Evolutionary conservation across 306 rosid species (phyloP), one percentile per base, ranked within the genome.

Genomic region (Dalbergia cultrata): DNA sequence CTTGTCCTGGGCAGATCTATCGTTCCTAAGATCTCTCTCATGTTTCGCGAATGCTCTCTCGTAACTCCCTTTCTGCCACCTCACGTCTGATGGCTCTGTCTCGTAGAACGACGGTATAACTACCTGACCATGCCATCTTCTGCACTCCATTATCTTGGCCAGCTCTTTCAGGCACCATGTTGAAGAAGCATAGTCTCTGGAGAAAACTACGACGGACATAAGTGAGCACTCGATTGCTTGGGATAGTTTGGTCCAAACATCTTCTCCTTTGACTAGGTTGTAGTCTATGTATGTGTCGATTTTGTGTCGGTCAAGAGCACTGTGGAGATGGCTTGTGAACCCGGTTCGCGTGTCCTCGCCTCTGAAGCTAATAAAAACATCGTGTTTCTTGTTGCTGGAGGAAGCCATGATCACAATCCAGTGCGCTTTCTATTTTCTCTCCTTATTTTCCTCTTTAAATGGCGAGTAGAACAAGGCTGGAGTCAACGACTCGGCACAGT

Each of bases 41-140:
- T 75, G 54, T 43, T 22, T 52, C 0, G 52, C 61, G 0, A 82
- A 75, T n/a, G 85, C 68, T 22, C n/a, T 44, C 60, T 22, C 6
- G 44, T 37, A 75, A 50, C 52, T 52, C 12, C 31, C 73, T 1
- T 4, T 43, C 10, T 59, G 78, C 6, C 59, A 0, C 1, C 81
- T 2, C 14, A 82, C 39, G 14, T 61, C 2, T 3, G 53, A 75
- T 17, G 81, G 81, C 45, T 69, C 73, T 6, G 41, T 59, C 10
- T 52, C 12, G 13, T 76, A 82, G 72, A 76, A 82, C 8, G 61
- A 68, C 0, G 85, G 76, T 5, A 84, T 76, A 56, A 72, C 79
- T 0, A 56, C 41, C 16, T 53, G 75, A 0, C 71, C 71, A 0
- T 47, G 17, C 1, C 8, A 2, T 13, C 19, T 45, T 70, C 82